phyloP scores from a whole-genome alignment of 2,329 filamentous ascomycete species.

The Diaporthe citrichinensis region DNA sequence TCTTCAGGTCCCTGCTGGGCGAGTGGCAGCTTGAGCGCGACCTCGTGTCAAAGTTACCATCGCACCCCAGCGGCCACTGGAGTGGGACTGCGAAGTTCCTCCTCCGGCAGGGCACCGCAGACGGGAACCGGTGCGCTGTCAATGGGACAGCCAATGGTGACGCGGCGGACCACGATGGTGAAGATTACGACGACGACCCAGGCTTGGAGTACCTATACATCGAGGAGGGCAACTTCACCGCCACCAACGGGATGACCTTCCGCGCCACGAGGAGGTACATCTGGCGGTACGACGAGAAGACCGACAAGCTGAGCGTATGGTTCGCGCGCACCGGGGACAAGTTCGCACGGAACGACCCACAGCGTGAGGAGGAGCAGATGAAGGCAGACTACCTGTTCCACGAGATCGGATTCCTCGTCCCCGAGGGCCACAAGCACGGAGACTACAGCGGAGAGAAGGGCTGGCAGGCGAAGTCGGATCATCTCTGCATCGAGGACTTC shows the following conservation, averaged over 20 bases:
- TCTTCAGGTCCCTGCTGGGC: conserved; percentile 80
- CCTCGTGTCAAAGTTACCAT: conserved; percentile 66
- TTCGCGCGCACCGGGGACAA: conserved; percentile 77
- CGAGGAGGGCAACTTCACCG: conserved; percentile 76
- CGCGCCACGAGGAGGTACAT: conserved; percentile 76
- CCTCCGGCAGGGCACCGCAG: conserved; percentile 70
- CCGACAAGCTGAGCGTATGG: conserved; percentile 78
- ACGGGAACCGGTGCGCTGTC: conserved; percentile 58
- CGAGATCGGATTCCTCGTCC: conserved; percentile 72
- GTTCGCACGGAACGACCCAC: conserved; percentile 77
- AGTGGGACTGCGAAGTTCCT: conserved; percentile 76
- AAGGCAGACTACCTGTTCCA: conserved; percentile 83
- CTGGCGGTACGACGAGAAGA: conserved; percentile 76
- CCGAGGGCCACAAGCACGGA: conserved; percentile 45
- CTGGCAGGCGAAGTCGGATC: conserved; percentile 76
- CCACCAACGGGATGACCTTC: conserved; percentile 69
- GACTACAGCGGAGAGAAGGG: conserved; percentile 55
- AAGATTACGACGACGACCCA: conserved; percentile 49
- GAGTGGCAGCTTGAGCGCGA: conserved; percentile 75
- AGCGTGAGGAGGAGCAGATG: conserved; percentile 76
- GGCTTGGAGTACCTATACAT: conserved; percentile 77
- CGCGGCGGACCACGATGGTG: conserved; percentile 4
- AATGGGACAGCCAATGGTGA: conserved; percentile 36
- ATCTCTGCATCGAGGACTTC: conserved; percentile 79
- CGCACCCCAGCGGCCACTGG: conserved; percentile 75